Percentiles rank a stretch among this genome's conserved stretches.
Evolutionary conservation across 2,329 filamentous ascomycete genomes (phyloP).

Genomic region (Fusarium chuoi): DNA sequence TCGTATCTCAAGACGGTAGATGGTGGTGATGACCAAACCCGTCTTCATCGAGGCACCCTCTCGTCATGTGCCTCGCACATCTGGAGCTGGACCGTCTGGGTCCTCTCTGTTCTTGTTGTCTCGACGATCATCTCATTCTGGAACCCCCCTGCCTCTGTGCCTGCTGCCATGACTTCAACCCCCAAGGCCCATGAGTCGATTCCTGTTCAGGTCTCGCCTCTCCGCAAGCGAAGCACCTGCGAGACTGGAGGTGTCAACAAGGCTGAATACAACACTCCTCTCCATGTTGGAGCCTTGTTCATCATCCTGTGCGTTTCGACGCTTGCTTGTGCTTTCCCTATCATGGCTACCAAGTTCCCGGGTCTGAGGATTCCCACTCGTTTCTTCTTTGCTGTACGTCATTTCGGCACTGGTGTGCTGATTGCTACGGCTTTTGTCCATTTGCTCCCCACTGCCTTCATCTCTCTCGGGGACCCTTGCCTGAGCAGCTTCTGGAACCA

Average conservation of each 20-base stretch:
- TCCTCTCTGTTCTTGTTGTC: conserved; percentile 54
- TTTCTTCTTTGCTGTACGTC: conserved; percentile 68
- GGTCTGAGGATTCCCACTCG: conserved; percentile 63
- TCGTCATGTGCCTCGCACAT: conserved; percentile 46
- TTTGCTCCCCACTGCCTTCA: conserved; percentile 73
- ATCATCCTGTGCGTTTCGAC: conserved; percentile 61
- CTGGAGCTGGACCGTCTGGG: conserved; percentile 56
- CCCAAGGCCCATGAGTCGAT: conserved; percentile 15
- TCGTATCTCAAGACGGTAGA: conserved; percentile 46
- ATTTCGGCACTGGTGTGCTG: conserved; percentile 82
- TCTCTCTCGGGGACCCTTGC: conserved; percentile 71
- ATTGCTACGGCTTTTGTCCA: conserved; percentile 84
- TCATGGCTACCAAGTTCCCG: conserved; percentile 63
- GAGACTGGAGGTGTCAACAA: conserved; percentile 45
- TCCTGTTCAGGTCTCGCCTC: conserved; percentile 22
- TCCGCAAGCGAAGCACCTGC: conserved; percentile 46
- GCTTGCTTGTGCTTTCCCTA: conserved; percentile 62
- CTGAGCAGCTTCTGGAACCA: conserved; percentile 80
- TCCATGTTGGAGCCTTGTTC: conserved; percentile 68
- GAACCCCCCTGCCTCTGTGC: conserved; percentile 18
- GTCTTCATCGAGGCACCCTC: conserved; percentile 46
- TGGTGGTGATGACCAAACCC: conserved; percentile 56
- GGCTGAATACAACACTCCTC: conserved; percentile 62
- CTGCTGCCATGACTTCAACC: neutral
- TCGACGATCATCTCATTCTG: conserved; percentile 47